Evolutionary conservation across 805 yeast genomes (phyloP).

Genomic region (Torulaspora delbrueckii): DNA sequence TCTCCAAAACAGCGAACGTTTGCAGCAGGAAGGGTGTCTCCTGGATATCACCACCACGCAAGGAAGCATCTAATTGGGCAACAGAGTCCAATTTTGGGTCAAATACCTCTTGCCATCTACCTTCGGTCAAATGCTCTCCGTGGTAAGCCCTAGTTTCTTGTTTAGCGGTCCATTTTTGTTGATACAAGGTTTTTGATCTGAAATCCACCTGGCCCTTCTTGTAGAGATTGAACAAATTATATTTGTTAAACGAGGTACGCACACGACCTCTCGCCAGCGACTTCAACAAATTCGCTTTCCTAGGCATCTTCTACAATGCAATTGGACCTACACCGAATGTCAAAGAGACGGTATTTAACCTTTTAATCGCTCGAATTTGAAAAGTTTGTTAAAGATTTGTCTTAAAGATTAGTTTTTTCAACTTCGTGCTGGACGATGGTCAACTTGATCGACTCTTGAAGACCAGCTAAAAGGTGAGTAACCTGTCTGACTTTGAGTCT

Average conservation of each 20-base stretch:
- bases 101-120: slow-evolving; percentile 70
- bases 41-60: slow-evolving; percentile 49
- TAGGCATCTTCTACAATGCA: slow-evolving; percentile 44
- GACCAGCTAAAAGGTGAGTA: neutral
- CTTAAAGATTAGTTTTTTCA: neutral
- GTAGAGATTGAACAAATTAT: slow-evolving; percentile 81
- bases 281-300: slow-evolving; percentile 52
- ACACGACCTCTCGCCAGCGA: slow-evolving; percentile 64
- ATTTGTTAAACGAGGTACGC: slow-evolving; percentile 88
- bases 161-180: slow-evolving; percentile 89
- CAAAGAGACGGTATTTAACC: neutral
- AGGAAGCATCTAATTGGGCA: slow-evolving; percentile 80
- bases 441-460: neutral
- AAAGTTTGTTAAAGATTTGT: slow-evolving; percentile 2
- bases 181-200: slow-evolving; percentile 67
- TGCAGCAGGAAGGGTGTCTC: slow-evolving; percentile 83
- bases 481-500: neutral
- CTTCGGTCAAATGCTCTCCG: slow-evolving; percentile 88
- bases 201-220: slow-evolving; percentile 58
- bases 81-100: slow-evolving; percentile 70
- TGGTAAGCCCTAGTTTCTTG: slow-evolving; percentile 91
- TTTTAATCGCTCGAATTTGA: neutral
- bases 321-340: neutral
- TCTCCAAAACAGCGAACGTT: slow-evolving; percentile 83
- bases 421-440: slow-evolving; percentile 3